Base-by-base conservation (phyloP, 768 basidiomycete genomes). In the Amanita molliuscula region DNA sequence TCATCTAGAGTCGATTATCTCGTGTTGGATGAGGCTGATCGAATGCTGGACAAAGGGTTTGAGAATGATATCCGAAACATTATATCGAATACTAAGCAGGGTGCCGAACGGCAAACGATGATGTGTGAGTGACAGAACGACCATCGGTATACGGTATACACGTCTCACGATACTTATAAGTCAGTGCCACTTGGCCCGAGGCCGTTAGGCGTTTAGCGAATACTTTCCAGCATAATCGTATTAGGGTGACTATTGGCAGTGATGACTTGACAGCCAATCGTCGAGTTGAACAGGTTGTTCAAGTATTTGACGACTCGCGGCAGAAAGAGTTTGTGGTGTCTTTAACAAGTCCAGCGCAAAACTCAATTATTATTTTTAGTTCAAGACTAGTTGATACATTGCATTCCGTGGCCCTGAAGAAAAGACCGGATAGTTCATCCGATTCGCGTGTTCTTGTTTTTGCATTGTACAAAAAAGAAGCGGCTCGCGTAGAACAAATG, bases 161-260 rank as follows among this genome's bases (percentile, higher is more conserved):
- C 29, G 42, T 40, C 47, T 53, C 20, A 25, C 34, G 23, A 33
- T 44, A n/a, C n/a, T 46, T 34, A 9, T 31, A 56, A 94, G 91
- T 98, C 72, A 96, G 92, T 46, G 96, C 96, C 7, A 99, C 96
- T 6, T 99, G 96, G 96, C 96, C 96, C 0, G 91, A 95, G 59
- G 81, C 88, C 9, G 94, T 99, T 20, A 78, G 94, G 47, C 74
- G 86, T 52, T 73, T 99, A 33, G 96, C 96, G 0, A 76, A 79
- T 58, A 83, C 92, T 8, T 98, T 98, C 70, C 85, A 87, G 64
- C 76, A 75, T 36, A 67, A 87, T 51, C 92, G 95, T 3, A 75
- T 97, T 18, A 78, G 90, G 23, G 84, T 98, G 35, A 97, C 93
- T 0, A 93, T 99, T 29, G 96, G 96, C 4, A 88, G 86, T 55